These are phyloP conservation scores for Cladosporium oxysporum DNA, from an alignment of 2,329 filamentous ascomycete genomes.

Conservation along the genomic window DNA sequence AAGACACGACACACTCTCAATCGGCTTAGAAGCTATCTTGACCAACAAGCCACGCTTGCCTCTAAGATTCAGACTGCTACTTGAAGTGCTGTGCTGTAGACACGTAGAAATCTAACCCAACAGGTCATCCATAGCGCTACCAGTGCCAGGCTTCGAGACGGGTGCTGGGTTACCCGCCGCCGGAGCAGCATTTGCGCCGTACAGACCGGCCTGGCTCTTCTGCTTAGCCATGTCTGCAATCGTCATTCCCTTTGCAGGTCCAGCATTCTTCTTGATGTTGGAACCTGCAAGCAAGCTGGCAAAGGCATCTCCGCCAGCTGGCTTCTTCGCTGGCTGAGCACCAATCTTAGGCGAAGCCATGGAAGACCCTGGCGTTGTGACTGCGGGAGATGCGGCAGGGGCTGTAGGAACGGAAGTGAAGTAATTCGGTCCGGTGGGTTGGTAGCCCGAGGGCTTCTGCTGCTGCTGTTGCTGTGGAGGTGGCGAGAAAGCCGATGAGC, in stretches of 20 bases:
- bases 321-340: slow-evolving; percentile 44
- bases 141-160: slow-evolving; percentile 31
- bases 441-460: slow-evolving; percentile 65
- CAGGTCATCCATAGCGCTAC: slow-evolving; percentile 44
- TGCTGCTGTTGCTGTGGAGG: slow-evolving; percentile 45
- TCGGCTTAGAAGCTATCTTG: not conserved
- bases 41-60: not conserved
- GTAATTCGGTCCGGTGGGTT: slow-evolving; percentile 86
- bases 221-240: slow-evolving; percentile 97
- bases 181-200: slow-evolving; percentile 67
- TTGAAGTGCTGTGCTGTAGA: not conserved
- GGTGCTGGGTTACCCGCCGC: slow-evolving; percentile 23
- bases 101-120: slow-evolving; percentile 42
- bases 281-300: slow-evolving; percentile 76
- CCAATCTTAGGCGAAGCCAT: slow-evolving; percentile 42
- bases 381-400: slow-evolving; percentile 35
- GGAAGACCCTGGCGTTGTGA: slow-evolving; percentile 44
- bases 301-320: slow-evolving; percentile 77
- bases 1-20: not conserved
- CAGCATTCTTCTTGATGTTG: slow-evolving; percentile 54
- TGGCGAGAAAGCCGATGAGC: slow-evolving; percentile 39
- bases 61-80: not conserved
- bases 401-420: slow-evolving; percentile 72
- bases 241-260: slow-evolving; percentile 67
- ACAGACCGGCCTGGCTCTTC: slow-evolving; percentile 91